Evolutionary conservation across 2,329 filamentous ascomycete species (phyloP).

Genomic region (Tolypocladium nubicola): DNA sequence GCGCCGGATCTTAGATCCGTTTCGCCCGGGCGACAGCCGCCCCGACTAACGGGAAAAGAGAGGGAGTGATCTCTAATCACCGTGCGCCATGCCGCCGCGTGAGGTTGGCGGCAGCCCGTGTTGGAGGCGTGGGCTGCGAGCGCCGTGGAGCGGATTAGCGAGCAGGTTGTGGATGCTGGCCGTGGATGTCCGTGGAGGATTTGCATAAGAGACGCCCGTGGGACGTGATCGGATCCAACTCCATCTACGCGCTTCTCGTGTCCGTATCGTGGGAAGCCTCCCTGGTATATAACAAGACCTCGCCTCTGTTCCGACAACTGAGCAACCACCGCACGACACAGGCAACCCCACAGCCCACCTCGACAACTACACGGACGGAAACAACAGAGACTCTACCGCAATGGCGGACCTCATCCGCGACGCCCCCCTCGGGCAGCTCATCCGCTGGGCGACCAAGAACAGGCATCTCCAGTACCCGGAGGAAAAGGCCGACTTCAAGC

Average conservation of each 20-base stretch:
- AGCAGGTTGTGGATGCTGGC: not conserved
- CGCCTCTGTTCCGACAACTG: not conserved
- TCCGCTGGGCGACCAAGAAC: slow-evolving; percentile 43
- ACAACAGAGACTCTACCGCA: not conserved
- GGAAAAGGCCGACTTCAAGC: slow-evolving; percentile 42
- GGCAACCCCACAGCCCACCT: not conserved
- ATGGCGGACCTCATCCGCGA: slow-evolving; percentile 36
- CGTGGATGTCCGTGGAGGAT: not conserved
- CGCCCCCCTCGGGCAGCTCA: slow-evolving; percentile 46
- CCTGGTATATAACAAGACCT: not conserved
- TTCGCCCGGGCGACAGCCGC: not conserved
- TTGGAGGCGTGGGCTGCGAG: not conserved
- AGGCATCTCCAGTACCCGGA: slow-evolving; percentile 47
- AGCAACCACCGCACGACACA: not conserved
- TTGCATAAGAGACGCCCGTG: not conserved
- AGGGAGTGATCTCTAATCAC: not conserved
- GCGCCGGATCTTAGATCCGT: not conserved
- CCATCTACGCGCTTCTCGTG: not conserved
- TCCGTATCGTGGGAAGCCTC: not conserved
- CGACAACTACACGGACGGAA: too few species aligned
- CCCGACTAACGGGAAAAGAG: not conserved
- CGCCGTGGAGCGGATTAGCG: not conserved
- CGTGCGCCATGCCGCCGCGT: too few species aligned
- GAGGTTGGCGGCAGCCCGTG: not conserved
- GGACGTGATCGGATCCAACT: not conserved